Evolutionary conservation across 2,329 filamentous ascomycete genomes (phyloP).

Genomic region (Periconia digitata): DNA sequence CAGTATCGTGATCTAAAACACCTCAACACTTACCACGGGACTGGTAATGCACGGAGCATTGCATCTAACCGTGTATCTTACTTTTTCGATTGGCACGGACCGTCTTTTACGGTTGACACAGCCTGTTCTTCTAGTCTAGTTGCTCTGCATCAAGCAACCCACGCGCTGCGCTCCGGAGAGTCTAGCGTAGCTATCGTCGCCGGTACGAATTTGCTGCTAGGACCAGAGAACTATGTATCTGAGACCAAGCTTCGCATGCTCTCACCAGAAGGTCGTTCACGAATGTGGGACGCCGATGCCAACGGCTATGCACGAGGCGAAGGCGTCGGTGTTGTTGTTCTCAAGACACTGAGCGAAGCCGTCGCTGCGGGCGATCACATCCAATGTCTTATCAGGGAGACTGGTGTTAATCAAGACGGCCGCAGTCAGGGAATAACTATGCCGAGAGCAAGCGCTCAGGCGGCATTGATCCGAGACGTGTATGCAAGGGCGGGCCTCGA

Average conservation of each 20-base stretch:
- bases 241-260: constrained; percentile 35
- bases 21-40: neutral
- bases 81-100: constrained; percentile 39
- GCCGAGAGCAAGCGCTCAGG: constrained; percentile 49
- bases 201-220: constrained; percentile 24
- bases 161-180: constrained; percentile 13
- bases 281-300: constrained; percentile 43
- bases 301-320: constrained; percentile 58
- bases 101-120: constrained; percentile 41
- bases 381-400: constrained; percentile 42
- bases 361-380: constrained; percentile 51
- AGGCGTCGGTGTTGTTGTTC: constrained; percentile 52
- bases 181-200: constrained; percentile 13
- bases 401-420: constrained; percentile 44
- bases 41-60: constrained; percentile 5
- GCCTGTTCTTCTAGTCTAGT: constrained; percentile 38
- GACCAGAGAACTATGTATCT: constrained; percentile 19
- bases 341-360: constrained; percentile 55
- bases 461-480: constrained; percentile 24
- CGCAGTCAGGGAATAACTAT: constrained; percentile 44
- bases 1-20: neutral
- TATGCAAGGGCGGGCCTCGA: constrained; percentile 44
- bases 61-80: constrained; percentile 29
- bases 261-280: constrained; percentile 24
- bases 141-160: constrained; percentile 25